phyloP scores from a whole-genome alignment of 2,329 filamentous ascomycete species.

The Venturia carpophila region DNA sequence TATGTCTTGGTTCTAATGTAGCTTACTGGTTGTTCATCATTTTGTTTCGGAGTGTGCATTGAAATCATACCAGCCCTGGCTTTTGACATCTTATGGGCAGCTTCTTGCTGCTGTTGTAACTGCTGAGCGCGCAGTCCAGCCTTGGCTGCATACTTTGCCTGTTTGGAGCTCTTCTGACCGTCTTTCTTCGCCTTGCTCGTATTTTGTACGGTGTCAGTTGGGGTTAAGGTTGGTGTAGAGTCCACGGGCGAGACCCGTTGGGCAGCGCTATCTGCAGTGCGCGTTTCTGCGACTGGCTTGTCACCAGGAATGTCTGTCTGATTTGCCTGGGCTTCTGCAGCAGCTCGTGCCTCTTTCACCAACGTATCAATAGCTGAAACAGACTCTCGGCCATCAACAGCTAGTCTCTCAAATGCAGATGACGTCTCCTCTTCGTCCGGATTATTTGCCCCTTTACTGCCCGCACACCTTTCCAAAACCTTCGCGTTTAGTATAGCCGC shows the following conservation, averaged over 20 bases:
- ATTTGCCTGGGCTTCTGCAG: constrained; percentile 9
- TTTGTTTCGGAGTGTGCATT: not conserved
- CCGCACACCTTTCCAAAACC: constrained; percentile 10
- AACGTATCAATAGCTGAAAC: constrained; percentile 8
- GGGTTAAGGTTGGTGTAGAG: constrained; percentile 1
- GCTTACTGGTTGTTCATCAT: not conserved
- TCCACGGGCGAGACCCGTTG: not conserved
- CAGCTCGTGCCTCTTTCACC: constrained; percentile 7
- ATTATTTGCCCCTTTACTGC: not conserved
- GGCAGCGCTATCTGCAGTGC: not conserved
- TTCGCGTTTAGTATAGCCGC: constrained; percentile 8
- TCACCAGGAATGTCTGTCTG: not conserved
- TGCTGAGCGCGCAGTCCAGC: constrained; percentile 1
- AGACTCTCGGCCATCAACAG: not conserved
- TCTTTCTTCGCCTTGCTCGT: constrained; percentile 5
- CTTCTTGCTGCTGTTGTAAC: not conserved
- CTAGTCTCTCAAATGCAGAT: not conserved
- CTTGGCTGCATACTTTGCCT: constrained; percentile 4
- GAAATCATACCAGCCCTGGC: not conserved
- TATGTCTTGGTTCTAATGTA: not conserved
- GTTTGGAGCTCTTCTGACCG: constrained; percentile 2
- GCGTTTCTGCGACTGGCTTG: not conserved
- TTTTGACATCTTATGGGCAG: constrained; percentile 1
- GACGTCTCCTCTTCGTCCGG: not conserved
- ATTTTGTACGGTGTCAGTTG: constrained; percentile 1